Conservation (phyloP, 2,329 filamentous ascomycete genomes). For the Stemphylium beticola region DNA sequence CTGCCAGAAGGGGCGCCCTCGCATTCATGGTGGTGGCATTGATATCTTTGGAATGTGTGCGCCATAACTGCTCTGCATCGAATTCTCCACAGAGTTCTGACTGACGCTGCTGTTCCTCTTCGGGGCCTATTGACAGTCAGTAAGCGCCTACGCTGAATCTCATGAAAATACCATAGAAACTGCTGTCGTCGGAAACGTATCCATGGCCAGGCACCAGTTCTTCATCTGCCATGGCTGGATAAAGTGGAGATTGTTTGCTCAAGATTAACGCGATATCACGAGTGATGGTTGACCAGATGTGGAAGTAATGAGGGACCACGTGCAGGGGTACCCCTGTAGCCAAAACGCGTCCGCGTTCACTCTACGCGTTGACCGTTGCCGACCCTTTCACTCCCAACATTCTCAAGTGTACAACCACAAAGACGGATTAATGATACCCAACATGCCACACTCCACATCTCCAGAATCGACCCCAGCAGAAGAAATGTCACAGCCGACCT, state of each 20-base stretch:
- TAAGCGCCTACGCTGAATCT: neutral
- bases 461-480: constrained; percentile 48
- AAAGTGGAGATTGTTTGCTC: constrained; percentile 1
- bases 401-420: constrained; percentile 1
- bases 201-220: constrained; percentile 39
- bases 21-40: constrained; percentile 27
- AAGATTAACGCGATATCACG: constrained; percentile 12
- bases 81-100: constrained; percentile 21
- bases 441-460: constrained; percentile 57
- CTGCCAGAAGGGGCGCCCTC: constrained; percentile 5
- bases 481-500: constrained; percentile 42
- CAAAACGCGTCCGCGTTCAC: constrained; percentile 28
- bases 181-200: constrained; percentile 52
- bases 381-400: constrained; percentile 9
- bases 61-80: constrained; percentile 27
- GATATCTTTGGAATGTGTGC: constrained; percentile 26
- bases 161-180: constrained; percentile 51
- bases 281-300: constrained; percentile 17
- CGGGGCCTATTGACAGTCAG: constrained; percentile 33
- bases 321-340: constrained; percentile 22
- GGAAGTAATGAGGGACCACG: constrained; percentile 11
- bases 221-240: constrained; percentile 30
- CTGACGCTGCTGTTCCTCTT: constrained; percentile 35
- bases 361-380: constrained; percentile 25
- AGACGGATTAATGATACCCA: constrained; percentile 12